Percentiles rank a stretch among this genome's conserved stretches.
Conservation (phyloP, 192 early-diverging fungal species). For the Podila clonocystis region DNA sequence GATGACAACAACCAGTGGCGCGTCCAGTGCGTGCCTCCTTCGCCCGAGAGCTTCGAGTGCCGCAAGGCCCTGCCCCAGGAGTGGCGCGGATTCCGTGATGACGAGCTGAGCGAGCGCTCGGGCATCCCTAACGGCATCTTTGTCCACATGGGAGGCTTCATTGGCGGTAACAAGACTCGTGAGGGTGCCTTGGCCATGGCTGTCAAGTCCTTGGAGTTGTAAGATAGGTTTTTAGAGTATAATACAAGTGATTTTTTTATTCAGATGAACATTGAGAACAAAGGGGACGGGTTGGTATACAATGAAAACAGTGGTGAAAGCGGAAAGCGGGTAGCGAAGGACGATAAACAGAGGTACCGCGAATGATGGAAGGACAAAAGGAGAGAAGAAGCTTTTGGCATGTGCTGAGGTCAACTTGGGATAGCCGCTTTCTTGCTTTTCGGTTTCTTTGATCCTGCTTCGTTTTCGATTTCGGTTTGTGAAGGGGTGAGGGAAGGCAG, state of each 20-base stretch:
- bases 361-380: too few relatives aligned
- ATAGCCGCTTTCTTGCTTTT: too few relatives aligned
- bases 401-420: too few relatives aligned
- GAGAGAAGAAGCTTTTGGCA: too few relatives aligned
- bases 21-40: slow-evolving; percentile 31
- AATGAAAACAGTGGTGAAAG: too few relatives aligned
- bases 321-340: too few relatives aligned
- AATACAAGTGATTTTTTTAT: neutral
- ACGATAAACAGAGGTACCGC: too few relatives aligned
- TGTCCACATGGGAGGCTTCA: slow-evolving; percentile 76
- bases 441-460: too few relatives aligned
- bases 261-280: too few relatives aligned
- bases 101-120: slow-evolving; percentile 78
- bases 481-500: neutral
- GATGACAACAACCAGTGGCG: slow-evolving; percentile 42
- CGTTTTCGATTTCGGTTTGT: neutral
- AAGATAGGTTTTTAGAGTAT: slow-evolving; percentile 10
- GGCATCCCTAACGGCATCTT: slow-evolving; percentile 86
- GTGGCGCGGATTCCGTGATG: slow-evolving; percentile 86
- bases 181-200: slow-evolving; percentile 83
- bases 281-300: too few relatives aligned
- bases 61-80: slow-evolving; percentile 45
- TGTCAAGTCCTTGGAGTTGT: slow-evolving; percentile 63
- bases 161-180: slow-evolving; percentile 70
- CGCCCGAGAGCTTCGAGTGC: slow-evolving; percentile 45